A percentile compares a stretch with the other conserved stretches of the same genome.
phyloP scores from a whole-genome alignment of 768 basidiomycete genomes.

The Phylloporus sp. region DNA sequence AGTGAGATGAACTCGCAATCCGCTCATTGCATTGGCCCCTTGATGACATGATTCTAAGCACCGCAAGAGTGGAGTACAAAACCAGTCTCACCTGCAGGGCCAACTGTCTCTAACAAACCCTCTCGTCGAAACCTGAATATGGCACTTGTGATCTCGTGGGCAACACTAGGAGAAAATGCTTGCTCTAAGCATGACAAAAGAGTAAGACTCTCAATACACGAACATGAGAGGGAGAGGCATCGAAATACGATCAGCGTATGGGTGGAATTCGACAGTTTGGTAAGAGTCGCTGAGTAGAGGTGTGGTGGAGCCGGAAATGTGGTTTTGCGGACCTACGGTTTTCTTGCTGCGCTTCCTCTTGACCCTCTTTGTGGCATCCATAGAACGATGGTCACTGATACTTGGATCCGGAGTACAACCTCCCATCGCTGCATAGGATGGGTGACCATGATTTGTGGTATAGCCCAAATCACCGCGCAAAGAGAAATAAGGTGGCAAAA shows the following conservation, averaged over 20 bases:
- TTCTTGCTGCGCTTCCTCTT: slow-evolving; percentile 70
- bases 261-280: slow-evolving; percentile 57
- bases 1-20: slow-evolving; percentile 41
- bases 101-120: slow-evolving; percentile 83
- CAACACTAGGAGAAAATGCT: slow-evolving; percentile 49
- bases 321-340: slow-evolving; percentile 23
- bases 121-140: slow-evolving; percentile 75
- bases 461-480: slow-evolving; percentile 44
- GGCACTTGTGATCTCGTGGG: slow-evolving; percentile 69
- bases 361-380: slow-evolving; percentile 64
- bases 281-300: slow-evolving; percentile 60
- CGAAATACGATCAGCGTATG: slow-evolving; percentile 53
- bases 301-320: slow-evolving; percentile 40
- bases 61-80: not conserved
- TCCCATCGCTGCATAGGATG: slow-evolving; percentile 43
- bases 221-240: slow-evolving; percentile 83
- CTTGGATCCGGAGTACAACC: slow-evolving; percentile 30
- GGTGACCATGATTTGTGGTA: slow-evolving; percentile 30
- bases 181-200: not conserved
- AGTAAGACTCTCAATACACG: slow-evolving; percentile 18
- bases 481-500: slow-evolving; percentile 61
- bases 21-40: slow-evolving; percentile 78
- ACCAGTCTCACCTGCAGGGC: slow-evolving; percentile 66
- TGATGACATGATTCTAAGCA: slow-evolving; percentile 4
- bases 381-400: slow-evolving; percentile 14